Evolutionary conservation across 2,329 filamentous ascomycete genomes (phyloP).

Genomic region (Nemania diffusa): DNA sequence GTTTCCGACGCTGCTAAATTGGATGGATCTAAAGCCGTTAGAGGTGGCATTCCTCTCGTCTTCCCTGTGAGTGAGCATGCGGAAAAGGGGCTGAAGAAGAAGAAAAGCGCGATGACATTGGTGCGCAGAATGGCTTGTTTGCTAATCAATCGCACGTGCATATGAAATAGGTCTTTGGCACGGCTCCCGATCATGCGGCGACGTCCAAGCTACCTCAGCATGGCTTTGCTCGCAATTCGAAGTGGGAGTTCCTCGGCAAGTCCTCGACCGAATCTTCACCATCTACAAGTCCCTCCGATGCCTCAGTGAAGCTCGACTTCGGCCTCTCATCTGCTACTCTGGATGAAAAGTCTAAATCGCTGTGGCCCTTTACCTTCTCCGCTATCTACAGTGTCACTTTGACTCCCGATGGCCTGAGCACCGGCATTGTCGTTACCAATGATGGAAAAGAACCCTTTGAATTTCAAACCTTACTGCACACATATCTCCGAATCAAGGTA

Average conservation of each 20-base stretch:
- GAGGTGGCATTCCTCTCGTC: conserved; percentile 91
- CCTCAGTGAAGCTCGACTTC: conserved; percentile 93
- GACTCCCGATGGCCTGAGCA: conserved; percentile 77
- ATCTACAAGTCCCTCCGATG: conserved; percentile 62
- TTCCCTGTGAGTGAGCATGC: conserved; percentile 77
- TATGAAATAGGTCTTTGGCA: conserved; percentile 79
- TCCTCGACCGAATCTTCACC: conserved; percentile 77
- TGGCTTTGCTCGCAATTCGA: conserved; percentile 89
- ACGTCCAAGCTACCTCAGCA: conserved; percentile 87
- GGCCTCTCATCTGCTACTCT: conserved; percentile 82
- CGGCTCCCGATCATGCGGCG: conserved; percentile 78
- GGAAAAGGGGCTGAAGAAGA: neutral
- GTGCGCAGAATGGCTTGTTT: neutral
- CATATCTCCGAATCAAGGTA: conserved; percentile 85
- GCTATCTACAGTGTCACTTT: conserved; percentile 94
- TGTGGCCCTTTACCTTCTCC: conserved; percentile 89
- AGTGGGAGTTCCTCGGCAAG: conserved; percentile 95
- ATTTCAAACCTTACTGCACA: conserved; percentile 91
- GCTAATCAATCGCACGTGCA: conserved; percentile 13
- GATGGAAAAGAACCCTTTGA: conserved; percentile 85
- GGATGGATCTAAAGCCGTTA: conserved; percentile 88
- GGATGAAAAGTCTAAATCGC: conserved; percentile 71
- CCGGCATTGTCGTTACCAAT: conserved; percentile 88
- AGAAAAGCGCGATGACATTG: too few relatives aligned
- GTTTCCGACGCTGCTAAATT: conserved; percentile 81